Evolutionary conservation across 306 rosid species (phyloP).

Genomic region (Astragalus glycyphyllos): DNA sequence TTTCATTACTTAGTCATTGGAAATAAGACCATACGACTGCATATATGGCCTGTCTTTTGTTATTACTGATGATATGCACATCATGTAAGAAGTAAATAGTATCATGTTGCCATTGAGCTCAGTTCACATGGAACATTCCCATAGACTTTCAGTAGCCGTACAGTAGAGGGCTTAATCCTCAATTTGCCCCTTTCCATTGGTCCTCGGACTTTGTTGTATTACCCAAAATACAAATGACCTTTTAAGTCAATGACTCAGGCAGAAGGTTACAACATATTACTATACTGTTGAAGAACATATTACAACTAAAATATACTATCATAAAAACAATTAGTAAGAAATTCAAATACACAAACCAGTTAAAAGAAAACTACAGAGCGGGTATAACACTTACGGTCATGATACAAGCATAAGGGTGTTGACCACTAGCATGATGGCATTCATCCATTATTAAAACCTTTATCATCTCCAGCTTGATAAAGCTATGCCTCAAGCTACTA

Average conservation of each 20-base stretch:
- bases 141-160: no score
- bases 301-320: slow-evolving; percentile 13
- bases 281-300: neutral
- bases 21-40: slow-evolving; percentile 10
- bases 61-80: no score
- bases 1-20: slow-evolving; percentile 13
- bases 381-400: slow-evolving; percentile 67
- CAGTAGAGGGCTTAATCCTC: slow-evolving; percentile 19
- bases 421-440: slow-evolving; percentile 87
- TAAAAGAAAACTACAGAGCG: slow-evolving; percentile 4
- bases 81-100: neutral
- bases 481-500: slow-evolving; percentile 68
- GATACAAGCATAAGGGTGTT: slow-evolving; percentile 70
- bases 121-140: no score
- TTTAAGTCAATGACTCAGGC: neutral
- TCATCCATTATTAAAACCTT: slow-evolving; percentile 85
- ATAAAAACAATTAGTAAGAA: neutral
- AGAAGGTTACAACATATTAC: neutral
- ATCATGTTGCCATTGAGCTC: no score
- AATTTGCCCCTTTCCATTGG: neutral
- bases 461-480: slow-evolving; percentile 70
- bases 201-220: no score
- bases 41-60: neutral
- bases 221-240: neutral
- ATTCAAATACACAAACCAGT: slow-evolving; percentile 17